Percentiles rank a stretch among this genome's conserved stretches.
These are phyloP conservation scores for Quercus phellos DNA, from an alignment of 331 rosid species.

Conservation along the genomic window DNA sequence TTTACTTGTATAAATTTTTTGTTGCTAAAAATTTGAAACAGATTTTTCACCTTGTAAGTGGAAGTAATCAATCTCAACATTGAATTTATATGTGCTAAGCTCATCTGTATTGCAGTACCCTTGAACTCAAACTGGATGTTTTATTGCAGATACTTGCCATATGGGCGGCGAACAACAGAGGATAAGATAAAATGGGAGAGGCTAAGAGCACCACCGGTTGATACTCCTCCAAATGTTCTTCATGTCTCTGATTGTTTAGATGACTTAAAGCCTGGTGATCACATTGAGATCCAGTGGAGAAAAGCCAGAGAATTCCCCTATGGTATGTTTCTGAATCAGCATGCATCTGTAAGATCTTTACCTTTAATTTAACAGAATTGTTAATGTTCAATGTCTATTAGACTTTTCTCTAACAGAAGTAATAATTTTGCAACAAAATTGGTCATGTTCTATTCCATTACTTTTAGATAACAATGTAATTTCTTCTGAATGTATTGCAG, in stretches of 20 bases:
- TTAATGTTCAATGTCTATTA: background rate
- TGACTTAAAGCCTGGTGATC: conserved; percentile 74
- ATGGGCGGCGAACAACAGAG: conserved; percentile 68
- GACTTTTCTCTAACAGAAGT: background rate
- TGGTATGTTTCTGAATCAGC: conserved; percentile 41
- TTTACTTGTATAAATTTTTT: background rate
- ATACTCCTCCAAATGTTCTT: conserved; percentile 53
- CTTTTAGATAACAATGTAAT: conserved; percentile 2
- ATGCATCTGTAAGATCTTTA: background rate
- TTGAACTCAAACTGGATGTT: conserved; percentile 13
- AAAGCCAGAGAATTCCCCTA: conserved; percentile 74
- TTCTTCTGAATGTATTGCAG: conserved; percentile 33
- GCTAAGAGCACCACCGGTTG: conserved; percentile 65
- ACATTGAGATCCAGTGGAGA: conserved; percentile 96
- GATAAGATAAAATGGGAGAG: conserved; percentile 75
- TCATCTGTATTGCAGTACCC: background rate
- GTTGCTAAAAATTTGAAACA: background rate
- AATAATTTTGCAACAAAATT: background rate
- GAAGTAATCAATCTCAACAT: background rate
- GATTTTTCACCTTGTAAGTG: background rate
- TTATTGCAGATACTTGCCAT: conserved; percentile 62
- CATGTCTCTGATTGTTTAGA: conserved; percentile 61
- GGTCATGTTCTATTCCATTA: conserved; percentile 11
- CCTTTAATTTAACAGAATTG: background rate
- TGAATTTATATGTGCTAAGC: background rate